These are phyloP conservation scores for Zangia roseola DNA, from an alignment of 768 basidiomycete genomes.

Conservation along the genomic window DNA sequence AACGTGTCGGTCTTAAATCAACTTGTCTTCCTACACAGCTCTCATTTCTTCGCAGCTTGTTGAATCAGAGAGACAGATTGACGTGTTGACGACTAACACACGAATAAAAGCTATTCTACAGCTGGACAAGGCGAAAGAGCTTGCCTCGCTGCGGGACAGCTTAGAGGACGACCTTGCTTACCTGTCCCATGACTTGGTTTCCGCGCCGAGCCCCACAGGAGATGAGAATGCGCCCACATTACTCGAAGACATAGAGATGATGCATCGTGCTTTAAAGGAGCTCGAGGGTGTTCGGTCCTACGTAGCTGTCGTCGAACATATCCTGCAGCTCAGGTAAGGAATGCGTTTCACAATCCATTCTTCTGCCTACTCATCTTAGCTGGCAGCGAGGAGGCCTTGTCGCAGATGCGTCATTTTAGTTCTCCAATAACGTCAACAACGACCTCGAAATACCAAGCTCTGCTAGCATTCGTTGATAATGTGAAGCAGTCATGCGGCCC, in stretches of 20 bases:
- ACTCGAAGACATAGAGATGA: conserved; percentile 76
- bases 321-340: conserved; percentile 67
- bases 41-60: conserved; percentile 51
- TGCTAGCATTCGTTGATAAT: conserved; percentile 60
- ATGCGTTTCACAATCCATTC: not conserved
- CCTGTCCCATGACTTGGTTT: conserved; percentile 63
- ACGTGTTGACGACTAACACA: conserved; percentile 47
- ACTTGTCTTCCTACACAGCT: conserved; percentile 7
- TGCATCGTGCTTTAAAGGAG: conserved; percentile 76
- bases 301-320: conserved; percentile 69
- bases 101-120: conserved; percentile 46
- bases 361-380: conserved; percentile 7
- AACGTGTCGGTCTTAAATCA: conserved; percentile 41
- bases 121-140: conserved; percentile 64
- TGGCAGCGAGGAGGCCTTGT: conserved; percentile 55
- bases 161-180: conserved; percentile 75
- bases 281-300: conserved; percentile 76
- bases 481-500: conserved; percentile 44
- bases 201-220: conserved; percentile 43
- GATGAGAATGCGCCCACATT: conserved; percentile 57
- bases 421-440: conserved; percentile 44
- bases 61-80: conserved; percentile 48
- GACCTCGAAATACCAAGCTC: conserved; percentile 54
- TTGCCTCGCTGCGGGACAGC: conserved; percentile 74
- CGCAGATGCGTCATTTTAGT: conserved; percentile 44